A percentile compares a stretch with the other conserved stretches of the same genome.
phyloP scores from a whole-genome alignment of 768 basidiomycete genomes.

The Suillus discolor region DNA sequence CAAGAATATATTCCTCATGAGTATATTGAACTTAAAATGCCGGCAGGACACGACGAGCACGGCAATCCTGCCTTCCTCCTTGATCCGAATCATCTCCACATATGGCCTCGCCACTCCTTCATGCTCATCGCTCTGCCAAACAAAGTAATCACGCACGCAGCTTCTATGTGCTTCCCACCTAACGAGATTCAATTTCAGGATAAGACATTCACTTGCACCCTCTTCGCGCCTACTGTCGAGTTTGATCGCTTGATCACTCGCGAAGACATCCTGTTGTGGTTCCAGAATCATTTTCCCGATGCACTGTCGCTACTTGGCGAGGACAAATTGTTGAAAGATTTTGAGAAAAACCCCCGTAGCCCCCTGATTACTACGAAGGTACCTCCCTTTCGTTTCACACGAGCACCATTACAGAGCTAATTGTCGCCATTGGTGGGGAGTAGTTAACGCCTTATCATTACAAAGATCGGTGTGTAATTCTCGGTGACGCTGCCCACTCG shows the following conservation, averaged over 20 bases:
- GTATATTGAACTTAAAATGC: constrained; percentile 96
- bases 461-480: constrained; percentile 80
- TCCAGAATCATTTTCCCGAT: constrained; percentile 83
- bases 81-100: constrained; percentile 95
- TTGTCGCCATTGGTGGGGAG: constrained; percentile 15
- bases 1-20: constrained; percentile 96
- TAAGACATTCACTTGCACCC: constrained; percentile 94
- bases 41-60: constrained; percentile 64
- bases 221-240: constrained; percentile 84
- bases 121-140: constrained; percentile 99
- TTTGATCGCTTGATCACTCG: constrained; percentile 67
- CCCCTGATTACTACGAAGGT: constrained; percentile 94
- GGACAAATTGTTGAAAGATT: constrained; percentile 73
- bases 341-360: constrained; percentile 83
- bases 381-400: constrained; percentile 32
- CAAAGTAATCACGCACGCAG: constrained; percentile 58
- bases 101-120: constrained; percentile 99
- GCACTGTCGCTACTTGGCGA: constrained; percentile 87
- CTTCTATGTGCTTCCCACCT: constrained; percentile 30
- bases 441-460: constrained; percentile 91
- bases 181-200: constrained; percentile 57
- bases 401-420: constrained; percentile 20
- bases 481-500: constrained; percentile 95
- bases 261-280: constrained; percentile 69
- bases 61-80: constrained; percentile 76